Evolutionary conservation across 2,329 filamentous ascomycete genomes (phyloP), one percentile per base, ranked within the genome.

Genomic region (Boeremia exigua): DNA sequence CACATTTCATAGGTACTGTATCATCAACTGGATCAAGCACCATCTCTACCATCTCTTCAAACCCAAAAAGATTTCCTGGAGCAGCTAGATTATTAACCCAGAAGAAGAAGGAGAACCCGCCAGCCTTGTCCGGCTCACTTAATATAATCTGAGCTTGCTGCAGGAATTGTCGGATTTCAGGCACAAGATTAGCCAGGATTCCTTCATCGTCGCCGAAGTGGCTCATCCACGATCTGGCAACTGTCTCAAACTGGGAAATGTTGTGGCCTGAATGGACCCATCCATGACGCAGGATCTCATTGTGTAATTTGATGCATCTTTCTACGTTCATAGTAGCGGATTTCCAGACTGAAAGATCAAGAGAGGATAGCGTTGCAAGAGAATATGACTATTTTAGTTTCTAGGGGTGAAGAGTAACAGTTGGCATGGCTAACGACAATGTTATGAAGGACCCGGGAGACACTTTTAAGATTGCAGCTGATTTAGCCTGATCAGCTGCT

Each of bases 241-340:
- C 27, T 11, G 27, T 11, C 17, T 44, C 40, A 6, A 48, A n/a
- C 17, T 9, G 12, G 32, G 29, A 19, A 15, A n/a, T 8, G 6
- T 48, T 34, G 27, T 23, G 47, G 28, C 47, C 47, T 40, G 34
- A 30, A 19, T 23, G 19, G 25, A 38, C 17, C 46, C 47, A 49
- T 9, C 47, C 19, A 17, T n/a, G 11, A 7, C 17, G 27, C 17
- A 49, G 17, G n/a, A 49, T 49, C 19, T 49, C 47, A 28, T 49
- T 42, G 36, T 49, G 34, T 3, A 49, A 15, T 33, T 14, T 12
- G 19, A 40, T 23, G 36, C 47, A 49, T 12, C 36, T 19, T 39
- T 49, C 47, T 11, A 40, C 36, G n/a, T 49, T 28, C 47, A 49
- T 49, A 30, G 29, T 30, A 12, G 29, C 12, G 29, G 29, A 30